phyloP scores from a whole-genome alignment of 2,329 filamentous ascomycete species.

The Hypoxylon sp. region DNA sequence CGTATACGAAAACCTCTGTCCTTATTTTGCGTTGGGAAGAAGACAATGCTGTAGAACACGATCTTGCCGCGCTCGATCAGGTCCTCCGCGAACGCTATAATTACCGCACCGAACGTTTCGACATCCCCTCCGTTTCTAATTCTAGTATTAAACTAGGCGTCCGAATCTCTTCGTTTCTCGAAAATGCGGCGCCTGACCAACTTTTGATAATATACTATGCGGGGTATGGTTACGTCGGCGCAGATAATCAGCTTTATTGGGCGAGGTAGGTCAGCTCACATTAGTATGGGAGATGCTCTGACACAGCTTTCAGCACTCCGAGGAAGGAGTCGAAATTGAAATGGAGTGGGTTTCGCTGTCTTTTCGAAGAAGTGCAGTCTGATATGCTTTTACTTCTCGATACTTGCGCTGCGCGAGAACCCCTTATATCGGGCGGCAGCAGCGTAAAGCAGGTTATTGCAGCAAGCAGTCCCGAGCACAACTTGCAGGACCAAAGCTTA shows the following conservation, averaged over 20 bases:
- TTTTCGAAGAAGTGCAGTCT: constrained; percentile 69
- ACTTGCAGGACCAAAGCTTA: constrained; percentile 53
- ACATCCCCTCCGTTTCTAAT: constrained; percentile 67
- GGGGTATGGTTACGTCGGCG: constrained; percentile 66
- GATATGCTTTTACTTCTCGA: constrained; percentile 71
- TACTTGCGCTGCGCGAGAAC: constrained; percentile 65
- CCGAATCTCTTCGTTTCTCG: constrained; percentile 67
- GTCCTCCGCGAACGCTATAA: constrained; percentile 68
- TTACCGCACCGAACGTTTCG: constrained; percentile 67
- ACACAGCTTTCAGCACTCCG: constrained; percentile 59
- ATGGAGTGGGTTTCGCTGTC: constrained; percentile 69
- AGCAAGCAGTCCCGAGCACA: constrained; percentile 64
- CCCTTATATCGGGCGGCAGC: constrained; percentile 58
- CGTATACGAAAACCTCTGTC: constrained; percentile 67
- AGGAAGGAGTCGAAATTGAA: constrained; percentile 67
- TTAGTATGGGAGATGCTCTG: constrained; percentile 47
- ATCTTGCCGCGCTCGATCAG: constrained; percentile 63
- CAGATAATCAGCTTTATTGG: constrained; percentile 71
- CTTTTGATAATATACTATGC: constrained; percentile 72
- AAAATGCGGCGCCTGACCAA: constrained; percentile 65
- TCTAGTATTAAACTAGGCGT: constrained; percentile 69
- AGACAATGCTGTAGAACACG: constrained; percentile 61
- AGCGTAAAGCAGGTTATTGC: constrained; percentile 71
- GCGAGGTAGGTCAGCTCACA: constrained; percentile 63
- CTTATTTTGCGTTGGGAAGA: constrained; percentile 70